A percentile compares a stretch with the other conserved stretches of the same genome.
Evolutionary conservation across 1,284 basidiomycete genomes (phyloP).

Genomic region (Boletellus deceptivus): DNA sequence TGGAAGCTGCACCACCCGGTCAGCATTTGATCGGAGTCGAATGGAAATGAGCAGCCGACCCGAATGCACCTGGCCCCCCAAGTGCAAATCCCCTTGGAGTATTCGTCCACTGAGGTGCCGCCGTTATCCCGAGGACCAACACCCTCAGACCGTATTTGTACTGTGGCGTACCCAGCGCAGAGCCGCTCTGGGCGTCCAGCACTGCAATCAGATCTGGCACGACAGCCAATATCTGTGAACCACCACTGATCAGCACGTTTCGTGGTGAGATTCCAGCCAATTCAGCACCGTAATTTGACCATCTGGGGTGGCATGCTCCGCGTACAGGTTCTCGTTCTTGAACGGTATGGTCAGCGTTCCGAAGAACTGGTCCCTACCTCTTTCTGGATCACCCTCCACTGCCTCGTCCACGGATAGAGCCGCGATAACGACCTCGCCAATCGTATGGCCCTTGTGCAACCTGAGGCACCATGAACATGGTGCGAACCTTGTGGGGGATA

Average conservation of each 20-base stretch:
- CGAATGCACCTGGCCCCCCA: constrained; percentile 46
- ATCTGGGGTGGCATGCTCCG: constrained; percentile 37
- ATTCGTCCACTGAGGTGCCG: constrained; percentile 55
- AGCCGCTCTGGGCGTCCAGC: constrained; percentile 53
- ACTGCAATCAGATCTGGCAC: constrained; percentile 64
- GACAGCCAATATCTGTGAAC: constrained; percentile 35
- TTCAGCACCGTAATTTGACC: constrained; percentile 21
- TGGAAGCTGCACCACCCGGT: constrained; percentile 24
- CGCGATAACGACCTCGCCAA: constrained; percentile 49
- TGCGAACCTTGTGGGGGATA: not conserved
- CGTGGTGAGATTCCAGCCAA: not conserved
- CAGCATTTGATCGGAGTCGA: constrained; percentile 3
- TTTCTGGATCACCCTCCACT: constrained; percentile 5
- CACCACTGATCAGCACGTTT: constrained; percentile 6
- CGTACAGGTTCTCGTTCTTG: constrained; percentile 60
- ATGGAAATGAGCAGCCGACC: constrained; percentile 13
- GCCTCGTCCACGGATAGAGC: constrained; percentile 32
- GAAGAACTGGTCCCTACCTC: constrained; percentile 15
- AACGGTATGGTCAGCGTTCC: constrained; percentile 48
- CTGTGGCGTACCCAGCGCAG: constrained; percentile 49
- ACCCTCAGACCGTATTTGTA: constrained; percentile 57
- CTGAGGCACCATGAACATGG: constrained; percentile 8
- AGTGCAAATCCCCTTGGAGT: constrained; percentile 49
- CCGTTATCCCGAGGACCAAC: constrained; percentile 54
- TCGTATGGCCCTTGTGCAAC: constrained; percentile 45